Evolutionary conservation across 768 basidiomycete genomes (phyloP).

Genomic region (Kwoniella shandongensis): DNA sequence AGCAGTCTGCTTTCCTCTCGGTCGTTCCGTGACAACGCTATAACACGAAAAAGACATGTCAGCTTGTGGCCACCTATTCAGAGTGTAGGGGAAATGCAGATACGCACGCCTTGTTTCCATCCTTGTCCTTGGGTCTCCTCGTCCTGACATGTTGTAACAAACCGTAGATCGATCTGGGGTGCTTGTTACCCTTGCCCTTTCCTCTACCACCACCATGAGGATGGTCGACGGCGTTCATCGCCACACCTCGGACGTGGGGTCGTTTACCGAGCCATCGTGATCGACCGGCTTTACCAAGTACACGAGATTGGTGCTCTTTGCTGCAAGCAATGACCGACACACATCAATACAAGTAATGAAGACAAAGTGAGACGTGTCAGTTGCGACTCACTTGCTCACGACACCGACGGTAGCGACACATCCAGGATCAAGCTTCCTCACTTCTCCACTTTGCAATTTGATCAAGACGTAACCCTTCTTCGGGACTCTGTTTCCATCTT

Average conservation of each 20-base stretch:
- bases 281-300: conserved; percentile 88
- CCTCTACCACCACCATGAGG: conserved; percentile 96
- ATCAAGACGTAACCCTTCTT: conserved; percentile 56
- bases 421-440: conserved; percentile 71
- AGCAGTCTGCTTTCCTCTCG: conserved; percentile 42
- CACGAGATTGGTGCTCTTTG: conserved; percentile 77
- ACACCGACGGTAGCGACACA: conserved; percentile 87
- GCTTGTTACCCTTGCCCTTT: conserved; percentile 93
- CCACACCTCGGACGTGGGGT: conserved; percentile 87
- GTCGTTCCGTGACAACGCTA: conserved; percentile 51
- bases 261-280: conserved; percentile 79
- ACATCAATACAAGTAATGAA: background rate
- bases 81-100: too few species aligned
- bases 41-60: background rate
- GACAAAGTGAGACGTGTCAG: background rate
- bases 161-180: conserved; percentile 88
- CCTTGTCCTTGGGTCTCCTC: conserved; percentile 79
- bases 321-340: conserved; percentile 24
- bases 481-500: conserved; percentile 29
- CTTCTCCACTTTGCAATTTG: conserved; percentile 86
- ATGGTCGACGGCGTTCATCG: conserved; percentile 83
- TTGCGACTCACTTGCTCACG: conserved; percentile 68
- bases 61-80: too few species aligned
- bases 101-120: conserved; percentile 66
- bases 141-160: conserved; percentile 92